These are phyloP conservation scores for Oryza rufipogon DNA, from an alignment of 176 grass and related monocot genomes.

Conservation along the genomic window DNA sequence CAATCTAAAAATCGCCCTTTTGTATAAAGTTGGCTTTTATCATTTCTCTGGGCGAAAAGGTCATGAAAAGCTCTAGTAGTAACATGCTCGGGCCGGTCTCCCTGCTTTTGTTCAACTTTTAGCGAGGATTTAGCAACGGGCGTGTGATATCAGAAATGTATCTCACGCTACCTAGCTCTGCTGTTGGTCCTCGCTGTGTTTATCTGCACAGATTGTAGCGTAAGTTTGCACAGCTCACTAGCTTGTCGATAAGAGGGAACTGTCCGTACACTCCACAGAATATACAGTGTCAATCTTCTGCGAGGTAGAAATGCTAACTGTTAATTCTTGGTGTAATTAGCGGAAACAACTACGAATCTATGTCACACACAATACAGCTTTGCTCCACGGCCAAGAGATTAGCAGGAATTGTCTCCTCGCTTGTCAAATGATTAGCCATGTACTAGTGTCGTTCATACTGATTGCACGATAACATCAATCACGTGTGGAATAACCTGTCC, in stretches of 20 bases:
- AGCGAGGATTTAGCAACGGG: background rate
- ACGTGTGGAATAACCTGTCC: background rate
- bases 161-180: background rate
- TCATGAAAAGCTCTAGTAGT: background rate
- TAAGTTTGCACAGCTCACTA: conserved; percentile 8
- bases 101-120: background rate
- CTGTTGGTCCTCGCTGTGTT: background rate
- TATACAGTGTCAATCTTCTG: background rate
- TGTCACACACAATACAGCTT: background rate
- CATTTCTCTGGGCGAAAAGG: conserved; percentile 3
- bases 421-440: background rate
- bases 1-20: background rate
- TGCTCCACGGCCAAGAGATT: background rate
- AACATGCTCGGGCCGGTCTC: background rate
- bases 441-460: background rate
- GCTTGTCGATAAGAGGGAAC: background rate
- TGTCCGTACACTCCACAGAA: background rate
- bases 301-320: background rate
- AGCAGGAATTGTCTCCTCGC: no score
- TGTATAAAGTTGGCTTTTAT: conserved; percentile 3
- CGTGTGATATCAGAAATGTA: conserved; percentile 1
- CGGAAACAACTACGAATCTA: background rate
- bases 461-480: background rate
- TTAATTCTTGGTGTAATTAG: background rate
- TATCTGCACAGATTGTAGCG: conserved; percentile 1